Evolutionary conservation across 2,329 filamentous ascomycete genomes (phyloP).

Genomic region (Calonectria ilicicola): DNA sequence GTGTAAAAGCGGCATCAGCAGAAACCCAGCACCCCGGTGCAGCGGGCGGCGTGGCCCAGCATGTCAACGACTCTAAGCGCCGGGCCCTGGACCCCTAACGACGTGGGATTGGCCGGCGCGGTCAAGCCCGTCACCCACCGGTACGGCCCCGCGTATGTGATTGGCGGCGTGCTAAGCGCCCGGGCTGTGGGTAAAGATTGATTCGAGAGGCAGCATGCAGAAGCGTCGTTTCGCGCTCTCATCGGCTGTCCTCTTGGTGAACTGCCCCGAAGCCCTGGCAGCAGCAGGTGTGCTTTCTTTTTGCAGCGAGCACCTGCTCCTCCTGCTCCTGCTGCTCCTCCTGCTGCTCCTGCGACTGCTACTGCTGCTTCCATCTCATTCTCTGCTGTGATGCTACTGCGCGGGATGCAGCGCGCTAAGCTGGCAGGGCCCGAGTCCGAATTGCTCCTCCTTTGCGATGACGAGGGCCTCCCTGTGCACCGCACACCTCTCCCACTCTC

Average conservation of each 20-base stretch:
- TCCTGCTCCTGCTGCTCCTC: too few relatives aligned
- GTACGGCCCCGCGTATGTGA: slow-evolving; percentile 41
- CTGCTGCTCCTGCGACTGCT: too few relatives aligned
- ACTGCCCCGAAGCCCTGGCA: slow-evolving; percentile 4
- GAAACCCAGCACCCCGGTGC: slow-evolving; percentile 44
- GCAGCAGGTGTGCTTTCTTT: slow-evolving; percentile 3
- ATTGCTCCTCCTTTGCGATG: not conserved
- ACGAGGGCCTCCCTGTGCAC: not conserved
- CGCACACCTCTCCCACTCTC: not conserved
- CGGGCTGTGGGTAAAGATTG: slow-evolving; percentile 40
- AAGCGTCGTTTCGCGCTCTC: slow-evolving; percentile 32
- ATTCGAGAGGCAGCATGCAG: slow-evolving; percentile 38
- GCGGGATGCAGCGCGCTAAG: slow-evolving; percentile 41
- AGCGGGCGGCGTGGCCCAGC: slow-evolving; percentile 4
- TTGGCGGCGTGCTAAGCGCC: slow-evolving; percentile 51
- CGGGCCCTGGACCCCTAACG: slow-evolving; percentile 35
- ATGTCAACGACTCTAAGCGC: slow-evolving; percentile 47
- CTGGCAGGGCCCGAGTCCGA: slow-evolving; percentile 5
- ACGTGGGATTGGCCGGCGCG: slow-evolving; percentile 43
- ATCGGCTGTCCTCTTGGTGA: not conserved
- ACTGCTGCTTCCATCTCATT: not conserved
- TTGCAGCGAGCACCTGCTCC: too few relatives aligned
- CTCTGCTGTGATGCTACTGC: slow-evolving; percentile 45
- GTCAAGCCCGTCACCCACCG: slow-evolving; percentile 48
- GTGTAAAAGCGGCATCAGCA: slow-evolving; percentile 37